Percentiles rank a stretch among this genome's conserved stretches.
These are phyloP conservation scores for Curvularia spicifera DNA, from an alignment of 2,329 filamentous ascomycete species.

Conservation along the genomic window DNA sequence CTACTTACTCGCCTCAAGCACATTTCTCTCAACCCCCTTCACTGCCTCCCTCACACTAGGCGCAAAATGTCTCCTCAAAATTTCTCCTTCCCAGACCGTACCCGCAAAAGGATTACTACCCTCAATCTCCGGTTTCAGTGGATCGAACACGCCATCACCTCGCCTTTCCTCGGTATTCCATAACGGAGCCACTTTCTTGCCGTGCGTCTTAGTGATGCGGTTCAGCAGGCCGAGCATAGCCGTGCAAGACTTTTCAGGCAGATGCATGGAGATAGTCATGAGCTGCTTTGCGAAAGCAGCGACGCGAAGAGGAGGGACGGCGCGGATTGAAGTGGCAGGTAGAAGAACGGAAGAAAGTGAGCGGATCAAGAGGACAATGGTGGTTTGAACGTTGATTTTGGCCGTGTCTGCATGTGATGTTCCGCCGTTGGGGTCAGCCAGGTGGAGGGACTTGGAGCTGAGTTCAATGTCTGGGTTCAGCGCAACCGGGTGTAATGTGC, in stretches of 20 bases:
- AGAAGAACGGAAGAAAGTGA: slow-evolving; percentile 83
- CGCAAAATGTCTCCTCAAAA: slow-evolving; percentile 83
- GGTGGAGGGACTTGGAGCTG: slow-evolving; percentile 73
- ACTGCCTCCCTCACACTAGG: slow-evolving; percentile 82
- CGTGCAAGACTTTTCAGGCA: slow-evolving; percentile 87
- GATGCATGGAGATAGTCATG: slow-evolving; percentile 78
- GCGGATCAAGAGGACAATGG: slow-evolving; percentile 87
- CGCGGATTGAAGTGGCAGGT: slow-evolving; percentile 73
- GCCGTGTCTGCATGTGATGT: slow-evolving; percentile 58
- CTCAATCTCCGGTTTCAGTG: slow-evolving; percentile 73
- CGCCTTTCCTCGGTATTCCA: slow-evolving; percentile 95
- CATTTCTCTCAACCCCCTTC: slow-evolving; percentile 41
- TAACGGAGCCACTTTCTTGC: slow-evolving; percentile 79
- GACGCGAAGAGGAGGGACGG: slow-evolving; percentile 81
- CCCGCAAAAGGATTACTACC: slow-evolving; percentile 88
- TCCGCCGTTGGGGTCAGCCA: slow-evolving; percentile 67
- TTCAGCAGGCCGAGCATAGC: slow-evolving; percentile 79
- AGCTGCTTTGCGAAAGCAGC: slow-evolving; percentile 94
- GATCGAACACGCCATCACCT: slow-evolving; percentile 86
- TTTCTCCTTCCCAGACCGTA: slow-evolving; percentile 92
- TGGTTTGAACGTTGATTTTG: slow-evolving; percentile 94
- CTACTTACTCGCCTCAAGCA: slow-evolving; percentile 38
- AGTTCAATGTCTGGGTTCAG: slow-evolving; percentile 87
- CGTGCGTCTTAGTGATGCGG: slow-evolving; percentile 80
- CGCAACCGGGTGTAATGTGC: slow-evolving; percentile 77